phyloP scores from a whole-genome alignment of 2,329 filamentous ascomycete genomes.

The Fusarium newnesense region DNA sequence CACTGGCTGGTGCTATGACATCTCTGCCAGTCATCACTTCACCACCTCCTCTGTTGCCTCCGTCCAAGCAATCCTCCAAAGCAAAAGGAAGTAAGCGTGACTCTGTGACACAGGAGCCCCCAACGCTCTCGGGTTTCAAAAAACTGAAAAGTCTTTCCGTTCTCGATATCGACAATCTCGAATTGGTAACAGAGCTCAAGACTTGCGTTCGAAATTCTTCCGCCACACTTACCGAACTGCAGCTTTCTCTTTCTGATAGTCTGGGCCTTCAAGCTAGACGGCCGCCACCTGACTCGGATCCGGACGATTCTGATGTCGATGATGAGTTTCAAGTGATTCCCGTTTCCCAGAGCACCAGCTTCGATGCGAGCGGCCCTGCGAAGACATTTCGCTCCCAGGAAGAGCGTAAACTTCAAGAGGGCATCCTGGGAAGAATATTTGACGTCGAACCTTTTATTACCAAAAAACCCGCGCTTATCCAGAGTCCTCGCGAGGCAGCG shows the following conservation, averaged over 20 bases:
- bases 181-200: conserved; percentile 65
- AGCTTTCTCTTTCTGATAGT: conserved; percentile 67
- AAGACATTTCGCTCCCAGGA: conserved; percentile 62
- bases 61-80: conserved; percentile 51
- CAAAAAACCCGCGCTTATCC: conserved; percentile 49
- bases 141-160: conserved; percentile 63
- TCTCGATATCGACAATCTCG: conserved; percentile 69
- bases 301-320: conserved; percentile 63
- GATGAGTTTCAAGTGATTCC: conserved; percentile 64
- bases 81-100: conserved; percentile 48
- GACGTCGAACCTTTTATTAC: conserved; percentile 57
- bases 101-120: conserved; percentile 52
- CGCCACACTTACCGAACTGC: conserved; percentile 63
- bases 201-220: conserved; percentile 65
- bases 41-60: conserved; percentile 47
- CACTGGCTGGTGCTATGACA: conserved; percentile 17
- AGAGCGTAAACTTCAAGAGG: conserved; percentile 65
- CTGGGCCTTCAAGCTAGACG: conserved; percentile 57
- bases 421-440: conserved; percentile 63
- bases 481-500: conserved; percentile 33
- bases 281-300: conserved; percentile 52
- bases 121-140: conserved; percentile 67
- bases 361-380: conserved; percentile 55
- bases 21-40: conserved; percentile 34
- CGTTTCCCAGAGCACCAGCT: conserved; percentile 43